Base-by-base conservation (phyloP, 2,329 filamentous ascomycete species). In the Westerdykella sp. region DNA sequence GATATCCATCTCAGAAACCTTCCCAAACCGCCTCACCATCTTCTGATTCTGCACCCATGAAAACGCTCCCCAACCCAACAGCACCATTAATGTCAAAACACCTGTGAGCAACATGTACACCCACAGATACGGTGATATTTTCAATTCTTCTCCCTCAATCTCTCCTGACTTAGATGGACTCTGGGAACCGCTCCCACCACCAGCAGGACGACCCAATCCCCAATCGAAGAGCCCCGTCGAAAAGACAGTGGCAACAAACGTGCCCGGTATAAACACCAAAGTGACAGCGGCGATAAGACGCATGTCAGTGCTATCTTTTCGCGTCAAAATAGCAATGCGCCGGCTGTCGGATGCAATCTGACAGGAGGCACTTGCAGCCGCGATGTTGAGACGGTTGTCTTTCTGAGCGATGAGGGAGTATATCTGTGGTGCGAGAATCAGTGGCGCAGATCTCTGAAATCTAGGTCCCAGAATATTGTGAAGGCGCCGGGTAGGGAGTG, bases 301-400 rank as follows among this genome's bases (percentile, higher is more conserved):
- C 53, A 57, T 56, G 28, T 56, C 51, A 1, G 55, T 46, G 12
- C 51, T 53, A 40, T 56, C 53, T 10, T 47, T 46, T 14, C 55
- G 48, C 2, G 55, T 58, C 6, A 55, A 34, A 21, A 53, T 46
- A 12, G 49, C 49, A 14, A 54, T 50, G 14, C 49, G 45, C 5
- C 47, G 43, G 6, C 43, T 45, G 23, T 50, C 49, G 1, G 50
- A 43, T 5, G 51, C 49, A 18, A 54, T 48, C 31, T 51, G 50
- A 22, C 46, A 48, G 15, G 41, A 42, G 1, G 51, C 50, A 4
- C 25, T 22, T 7, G 51, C 45, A 7, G 49, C 42, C 11, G 43
- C 30, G 21, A 51, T 52, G 34, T 46, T 52, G 5, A 54, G n/a
- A n/a, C 44, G 41, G 40, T 51, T 55, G 31, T 55, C 54, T 22